phyloP scores from a whole-genome alignment of 371 early-diverging fungal genomes.

The Aphelidium insulamus region DNA sequence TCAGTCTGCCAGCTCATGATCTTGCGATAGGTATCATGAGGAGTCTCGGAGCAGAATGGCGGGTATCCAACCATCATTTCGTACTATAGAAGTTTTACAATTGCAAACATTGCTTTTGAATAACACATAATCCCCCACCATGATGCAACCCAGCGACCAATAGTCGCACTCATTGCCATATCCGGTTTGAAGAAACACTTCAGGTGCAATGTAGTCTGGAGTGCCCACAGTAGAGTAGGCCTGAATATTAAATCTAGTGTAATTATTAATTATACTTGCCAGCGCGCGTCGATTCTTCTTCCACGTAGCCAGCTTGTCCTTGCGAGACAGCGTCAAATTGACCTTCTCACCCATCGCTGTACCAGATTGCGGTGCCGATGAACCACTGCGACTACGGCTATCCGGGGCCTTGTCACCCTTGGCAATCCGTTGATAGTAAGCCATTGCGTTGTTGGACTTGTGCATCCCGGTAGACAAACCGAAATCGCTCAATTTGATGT shows the following conservation, averaged over 20 bases:
- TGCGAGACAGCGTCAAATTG: conserved; percentile 51
- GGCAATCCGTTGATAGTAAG: conserved; percentile 59
- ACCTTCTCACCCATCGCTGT: conserved; percentile 36
- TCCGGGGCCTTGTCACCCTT: conserved; percentile 28
- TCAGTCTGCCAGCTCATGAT: conserved; percentile 85
- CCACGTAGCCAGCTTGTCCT: conserved; percentile 85
- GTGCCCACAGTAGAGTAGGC: conserved; percentile 91
- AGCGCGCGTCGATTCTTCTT: conserved; percentile 78
- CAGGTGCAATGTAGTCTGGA: conserved; percentile 94
- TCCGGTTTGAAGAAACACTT: conserved; percentile 76
- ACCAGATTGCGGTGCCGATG: conserved; percentile 6
- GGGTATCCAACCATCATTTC: conserved; percentile 36
- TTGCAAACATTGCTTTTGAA: too few species aligned
- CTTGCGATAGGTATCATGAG: conserved; percentile 91
- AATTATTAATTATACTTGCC: conserved; percentile 8
- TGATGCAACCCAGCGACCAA: conserved; percentile 46
- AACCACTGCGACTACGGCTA: conserved; percentile 8
- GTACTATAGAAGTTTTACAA: too few species aligned
- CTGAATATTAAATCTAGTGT: conserved; percentile 4
- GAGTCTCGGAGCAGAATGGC: conserved; percentile 85
- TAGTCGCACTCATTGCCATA: conserved; percentile 77
- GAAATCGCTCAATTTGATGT: conserved; percentile 85
- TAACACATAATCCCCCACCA: conserved; percentile 25
- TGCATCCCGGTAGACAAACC: conserved; percentile 96
- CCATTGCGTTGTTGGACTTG: conserved; percentile 79